Evolutionary conservation across 306 rosid genomes (phyloP).

Genomic region (Vicia faba): DNA sequence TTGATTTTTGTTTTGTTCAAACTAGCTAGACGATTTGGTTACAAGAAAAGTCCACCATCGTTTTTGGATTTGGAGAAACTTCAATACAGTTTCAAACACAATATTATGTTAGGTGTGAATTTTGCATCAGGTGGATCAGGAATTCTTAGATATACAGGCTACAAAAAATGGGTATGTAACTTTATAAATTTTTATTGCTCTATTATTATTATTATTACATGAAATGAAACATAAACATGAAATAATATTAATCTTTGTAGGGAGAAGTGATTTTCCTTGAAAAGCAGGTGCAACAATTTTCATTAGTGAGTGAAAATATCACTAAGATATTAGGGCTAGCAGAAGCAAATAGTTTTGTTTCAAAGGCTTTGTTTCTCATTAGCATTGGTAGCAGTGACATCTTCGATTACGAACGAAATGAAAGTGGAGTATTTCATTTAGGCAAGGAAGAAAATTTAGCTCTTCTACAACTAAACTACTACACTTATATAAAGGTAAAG

Average conservation of each 20-base stretch:
- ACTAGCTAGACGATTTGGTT: slow-evolving; percentile 44
- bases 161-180: slow-evolving; percentile 18
- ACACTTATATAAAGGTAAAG: slow-evolving; percentile 38
- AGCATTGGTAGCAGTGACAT: slow-evolving; percentile 57
- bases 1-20: slow-evolving; percentile 12
- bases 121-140: slow-evolving; percentile 63
- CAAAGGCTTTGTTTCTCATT: slow-evolving; percentile 50
- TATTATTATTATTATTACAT: neutral
- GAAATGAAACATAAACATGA: neutral
- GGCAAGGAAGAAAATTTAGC: slow-evolving; percentile 22
- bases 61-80: slow-evolving; percentile 30
- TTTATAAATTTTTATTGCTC: neutral
- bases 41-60: slow-evolving; percentile 51
- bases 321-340: slow-evolving; percentile 25
- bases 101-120: slow-evolving; percentile 45
- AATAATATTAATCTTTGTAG: slow-evolving; percentile 30
- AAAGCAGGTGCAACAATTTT: slow-evolving; percentile 53
- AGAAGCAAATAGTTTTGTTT: slow-evolving; percentile 9
- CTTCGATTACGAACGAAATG: slow-evolving; percentile 36
- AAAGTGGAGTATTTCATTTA: neutral
- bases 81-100: slow-evolving; percentile 30
- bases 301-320: slow-evolving; percentile 28
- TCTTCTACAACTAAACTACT: slow-evolving; percentile 23
- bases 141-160: slow-evolving; percentile 46
- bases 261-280: slow-evolving; percentile 38